Evolutionary conservation across 2,329 filamentous ascomycete species (phyloP), one percentile per base, ranked within the genome.

Genomic region (Verticillium albo-atrum): DNA sequence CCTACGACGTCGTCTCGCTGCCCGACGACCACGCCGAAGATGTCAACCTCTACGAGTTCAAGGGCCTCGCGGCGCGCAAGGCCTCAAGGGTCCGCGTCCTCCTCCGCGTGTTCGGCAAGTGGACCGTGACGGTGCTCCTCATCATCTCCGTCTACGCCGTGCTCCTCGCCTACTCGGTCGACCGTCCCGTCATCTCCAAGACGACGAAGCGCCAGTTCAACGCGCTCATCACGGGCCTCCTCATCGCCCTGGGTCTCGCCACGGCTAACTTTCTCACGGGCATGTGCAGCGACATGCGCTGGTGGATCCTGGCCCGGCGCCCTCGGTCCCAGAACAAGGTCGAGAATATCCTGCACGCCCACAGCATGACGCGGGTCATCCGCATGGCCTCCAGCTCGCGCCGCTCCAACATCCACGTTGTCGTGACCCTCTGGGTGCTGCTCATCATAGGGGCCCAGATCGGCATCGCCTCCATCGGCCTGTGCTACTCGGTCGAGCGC

Each of bases 201-300:
- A 56, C 37, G 1, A 66, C 68, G 20, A 81, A 79, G 63, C 71
- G 72, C 28, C 64, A 72, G 55, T 80, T 76, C 63, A 80, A 80
- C 58, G 68, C 74, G 0, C 62, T 79, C n/a, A 75, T 79, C 23
- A 77, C 77, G 0, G 77, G 72, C 0, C 67, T 80, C 5, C 75
- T 74, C 54, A 79, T 80, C 32, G 64, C 68, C 0, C 66, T 80
- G 20, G 75, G 76, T 58, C 63, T 81, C 55, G 75, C 75, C 54
- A 73, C 79, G 50, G 72, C 74, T 2, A 76, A 70, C 62, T 72
- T 73, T 6, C 69, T 81, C 25, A 78, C 78, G 59, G 72, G 71
- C 28, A 76, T 79, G 71, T 73, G 77, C 3, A 65, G 71, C 15
- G 76, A 79, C 60, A 67, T 79, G 61, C 70, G 78, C n/a, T 81